A percentile compares a stretch with the other conserved stretches of the same genome.
Evolutionary conservation across 108 stramenopile genomes (phyloP).

Genomic region (Cyclotella choctawhatcheeana): DNA sequence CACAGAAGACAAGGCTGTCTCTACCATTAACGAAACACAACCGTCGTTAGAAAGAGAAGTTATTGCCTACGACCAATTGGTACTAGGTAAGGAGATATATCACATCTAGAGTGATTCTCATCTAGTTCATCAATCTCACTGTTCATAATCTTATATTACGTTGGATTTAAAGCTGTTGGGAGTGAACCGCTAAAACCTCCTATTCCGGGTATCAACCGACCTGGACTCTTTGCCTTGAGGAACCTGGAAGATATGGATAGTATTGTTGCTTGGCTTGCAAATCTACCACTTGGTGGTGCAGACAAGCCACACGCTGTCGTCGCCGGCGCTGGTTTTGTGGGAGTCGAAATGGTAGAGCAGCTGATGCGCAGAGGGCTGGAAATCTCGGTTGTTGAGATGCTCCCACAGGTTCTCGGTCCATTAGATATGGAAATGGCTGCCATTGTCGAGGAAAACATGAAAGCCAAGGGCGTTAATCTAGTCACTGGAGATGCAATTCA

Average conservation of each 20-base stretch:
- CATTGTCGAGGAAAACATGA: constrained; percentile 58
- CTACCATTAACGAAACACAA: constrained; percentile 44
- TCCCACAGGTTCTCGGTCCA: constrained; percentile 67
- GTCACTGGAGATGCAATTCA: constrained; percentile 65
- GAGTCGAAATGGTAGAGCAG: constrained; percentile 81
- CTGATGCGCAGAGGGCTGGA: constrained; percentile 59
- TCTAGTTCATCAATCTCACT: too few species aligned
- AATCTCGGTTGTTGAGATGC: constrained; percentile 72
- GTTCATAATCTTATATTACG: too few species aligned
- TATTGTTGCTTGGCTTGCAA: constrained; percentile 58
- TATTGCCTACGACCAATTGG: constrained; percentile 58
- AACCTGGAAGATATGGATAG: constrained; percentile 77
- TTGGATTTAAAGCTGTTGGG: constrained; percentile 74
- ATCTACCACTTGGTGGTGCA: constrained; percentile 16
- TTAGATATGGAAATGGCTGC: constrained; percentile 74
- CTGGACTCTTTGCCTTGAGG: constrained; percentile 63
- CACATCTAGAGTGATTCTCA: too few species aligned
- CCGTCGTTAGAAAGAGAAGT: constrained; percentile 13
- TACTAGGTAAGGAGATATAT: too few species aligned
- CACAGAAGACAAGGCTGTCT: constrained; percentile 47
- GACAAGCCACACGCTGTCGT: constrained; percentile 63
- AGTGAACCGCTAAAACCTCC: constrained; percentile 73
- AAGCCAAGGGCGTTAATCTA: constrained; percentile 55
- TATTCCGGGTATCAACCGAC: constrained; percentile 70
- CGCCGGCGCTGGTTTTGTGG: constrained; percentile 78